phyloP scores from a whole-genome alignment of 2,329 filamentous ascomycete species.

The Bipolaris sorokiniana region DNA sequence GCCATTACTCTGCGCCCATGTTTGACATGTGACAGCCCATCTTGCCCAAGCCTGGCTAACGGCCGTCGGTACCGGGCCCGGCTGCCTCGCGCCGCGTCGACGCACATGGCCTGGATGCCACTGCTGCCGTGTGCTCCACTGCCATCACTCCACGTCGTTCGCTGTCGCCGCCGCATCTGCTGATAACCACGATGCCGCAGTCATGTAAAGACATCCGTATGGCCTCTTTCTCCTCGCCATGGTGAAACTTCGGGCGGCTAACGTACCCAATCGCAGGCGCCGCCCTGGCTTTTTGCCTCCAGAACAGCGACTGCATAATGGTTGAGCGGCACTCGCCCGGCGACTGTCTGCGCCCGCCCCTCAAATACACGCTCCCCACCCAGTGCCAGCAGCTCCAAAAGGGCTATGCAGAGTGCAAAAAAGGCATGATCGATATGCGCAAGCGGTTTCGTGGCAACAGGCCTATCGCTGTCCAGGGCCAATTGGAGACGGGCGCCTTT shows the following conservation, averaged over 20 bases:
- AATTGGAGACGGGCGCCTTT: conserved; percentile 44
- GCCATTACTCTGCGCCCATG: neutral
- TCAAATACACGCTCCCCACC: conserved; percentile 79
- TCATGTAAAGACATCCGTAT: conserved; percentile 96
- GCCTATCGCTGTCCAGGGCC: conserved; percentile 64
- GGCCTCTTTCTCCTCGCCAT: conserved; percentile 39
- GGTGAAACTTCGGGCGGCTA: neutral
- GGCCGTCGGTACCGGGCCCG: conserved; percentile 19
- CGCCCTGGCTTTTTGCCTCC: conserved; percentile 91
- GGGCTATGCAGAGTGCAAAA: conserved; percentile 90
- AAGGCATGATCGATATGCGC: conserved; percentile 97
- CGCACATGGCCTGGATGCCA: neutral
- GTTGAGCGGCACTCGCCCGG: conserved; percentile 82
- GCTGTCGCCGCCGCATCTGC: conserved; percentile 1
- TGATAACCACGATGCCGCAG: conserved; percentile 71
- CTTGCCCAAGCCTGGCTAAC: neutral
- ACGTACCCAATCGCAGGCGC: conserved; percentile 65
- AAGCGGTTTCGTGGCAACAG: conserved; percentile 96
- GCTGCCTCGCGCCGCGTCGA: conserved; percentile 7
- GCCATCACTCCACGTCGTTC: conserved; percentile 7
- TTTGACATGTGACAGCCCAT: conserved; percentile 31
- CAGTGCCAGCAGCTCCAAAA: conserved; percentile 93
- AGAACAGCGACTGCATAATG: conserved; percentile 96
- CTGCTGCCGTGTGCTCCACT: conserved; percentile 7
- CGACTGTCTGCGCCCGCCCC: conserved; percentile 85